Conservation (phyloP, 805 yeast genomes). For the Ogataea wickerhamii region DNA sequence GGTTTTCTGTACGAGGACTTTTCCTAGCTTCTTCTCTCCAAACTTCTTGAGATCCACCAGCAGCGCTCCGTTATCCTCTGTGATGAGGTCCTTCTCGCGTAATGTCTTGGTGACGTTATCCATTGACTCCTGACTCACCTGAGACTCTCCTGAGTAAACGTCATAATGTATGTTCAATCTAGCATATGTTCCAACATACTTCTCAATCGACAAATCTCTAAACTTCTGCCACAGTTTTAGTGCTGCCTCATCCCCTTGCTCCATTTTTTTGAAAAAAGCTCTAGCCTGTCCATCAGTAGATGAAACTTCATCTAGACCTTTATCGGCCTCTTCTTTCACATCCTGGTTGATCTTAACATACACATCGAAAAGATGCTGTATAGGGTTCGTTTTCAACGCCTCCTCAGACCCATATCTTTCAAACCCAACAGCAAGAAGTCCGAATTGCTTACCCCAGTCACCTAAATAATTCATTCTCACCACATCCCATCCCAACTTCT, state of each 20-base stretch:
- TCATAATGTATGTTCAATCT: constrained; percentile 89
- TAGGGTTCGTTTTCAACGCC: constrained; percentile 70
- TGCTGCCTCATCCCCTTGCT: constrained; percentile 84
- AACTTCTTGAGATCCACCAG: constrained; percentile 79
- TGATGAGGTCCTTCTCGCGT: constrained; percentile 63
- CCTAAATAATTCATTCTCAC: constrained; percentile 91
- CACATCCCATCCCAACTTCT: constrained; percentile 90
- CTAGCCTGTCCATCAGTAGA: constrained; percentile 81
- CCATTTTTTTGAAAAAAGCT: constrained; percentile 85
- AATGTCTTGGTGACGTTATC: constrained; percentile 58
- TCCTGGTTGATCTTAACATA: constrained; percentile 85
- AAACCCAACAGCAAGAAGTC: constrained; percentile 91
- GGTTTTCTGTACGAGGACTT: constrained; percentile 85
- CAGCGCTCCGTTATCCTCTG: constrained; percentile 88
- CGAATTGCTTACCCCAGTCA: constrained; percentile 99
- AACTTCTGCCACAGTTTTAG: constrained; percentile 77
- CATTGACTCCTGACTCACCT: constrained; percentile 75
- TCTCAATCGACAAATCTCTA: constrained; percentile 86
- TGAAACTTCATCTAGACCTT: constrained; percentile 39
- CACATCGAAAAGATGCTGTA: constrained; percentile 90
- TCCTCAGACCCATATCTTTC: constrained; percentile 80
- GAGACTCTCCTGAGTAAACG: constrained; percentile 92
- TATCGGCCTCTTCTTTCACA: constrained; percentile 60
- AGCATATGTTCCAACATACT: constrained; percentile 82
- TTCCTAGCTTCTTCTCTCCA: constrained; percentile 84